Evolutionary conservation across 305 asterid species (phyloP), one percentile per base, ranked within the genome.

Genomic region (Rubia occidens): DNA sequence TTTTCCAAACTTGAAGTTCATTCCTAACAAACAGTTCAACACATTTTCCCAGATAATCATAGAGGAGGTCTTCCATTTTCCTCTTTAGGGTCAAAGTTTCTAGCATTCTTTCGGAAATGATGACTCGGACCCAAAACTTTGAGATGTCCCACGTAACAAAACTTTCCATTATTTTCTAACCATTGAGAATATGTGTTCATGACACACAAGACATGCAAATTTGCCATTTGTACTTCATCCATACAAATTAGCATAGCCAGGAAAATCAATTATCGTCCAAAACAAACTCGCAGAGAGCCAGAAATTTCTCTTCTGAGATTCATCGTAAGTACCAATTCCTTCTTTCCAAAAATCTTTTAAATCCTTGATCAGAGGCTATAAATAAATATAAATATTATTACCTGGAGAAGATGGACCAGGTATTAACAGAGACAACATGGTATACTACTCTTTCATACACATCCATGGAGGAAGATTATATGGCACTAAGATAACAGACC

Each of bases 391-490:
- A 45, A 77, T 73, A 11, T 77, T 68, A 14, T 73, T 64, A 2
- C 70, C 70, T 4, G 72, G 75, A 3, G 39, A 40, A 13, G 8
- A 53, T 2, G 53, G 71, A 14, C 72, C 35, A 20, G 69, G 75
- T 8, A 73, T 69, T 0, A 72, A 69, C 10, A 10, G 69, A 44
- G 69, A 44, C 13, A 68, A 45, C 26, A 72, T 32, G n/a, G 67
- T 37, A 8, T 15, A 72, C 35, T n/a, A 43, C 7, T 55, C 21
- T 5, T 51, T 55, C 76, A 66, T 76, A 11, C 47, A 71, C 69
- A 70, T 42, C 71, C 74, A 72, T 1, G 68, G 69, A 5, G 73
- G 78, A 1, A 75, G 2, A 61, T 79, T 75, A 13, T 65, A 75
- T 5, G 72, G 55, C 11, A 62, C 58, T 4, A 67, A 14, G 15